A percentile compares a stretch with the other conserved stretches of the same genome.
phyloP scores from a whole-genome alignment of 139 green algal genomes.

The Ulvella scutata region DNA sequence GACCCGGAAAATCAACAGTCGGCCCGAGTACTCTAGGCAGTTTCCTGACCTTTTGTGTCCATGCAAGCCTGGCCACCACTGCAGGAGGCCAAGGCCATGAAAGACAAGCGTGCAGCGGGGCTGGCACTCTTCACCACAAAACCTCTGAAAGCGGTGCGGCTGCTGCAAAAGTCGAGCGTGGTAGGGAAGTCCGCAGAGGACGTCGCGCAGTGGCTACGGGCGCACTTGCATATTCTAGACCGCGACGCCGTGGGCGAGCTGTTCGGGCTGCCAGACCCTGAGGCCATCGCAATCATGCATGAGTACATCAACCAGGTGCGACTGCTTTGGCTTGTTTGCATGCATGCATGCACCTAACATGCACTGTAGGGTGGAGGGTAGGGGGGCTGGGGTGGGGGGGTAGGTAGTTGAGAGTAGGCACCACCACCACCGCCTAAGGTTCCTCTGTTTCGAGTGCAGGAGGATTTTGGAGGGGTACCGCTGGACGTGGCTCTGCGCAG shows the following conservation, averaged over 20 bases:
- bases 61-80: no score
- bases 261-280: conserved; percentile 25
- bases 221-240: conserved; percentile 42
- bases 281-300: conserved; percentile 46
- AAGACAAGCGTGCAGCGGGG: conserved; percentile 39
- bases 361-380: neutral
- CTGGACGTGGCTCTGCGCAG: conserved; percentile 56
- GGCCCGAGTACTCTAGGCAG: no score
- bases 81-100: conserved; percentile 53
- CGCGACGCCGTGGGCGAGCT: conserved; percentile 58
- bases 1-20: no score
- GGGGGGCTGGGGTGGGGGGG: no score
- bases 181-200: conserved; percentile 6
- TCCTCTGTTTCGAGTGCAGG: neutral
- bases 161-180: conserved; percentile 1
- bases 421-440: neutral
- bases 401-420: neutral
- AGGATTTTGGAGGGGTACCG: conserved; percentile 22
- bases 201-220: conserved; percentile 49
- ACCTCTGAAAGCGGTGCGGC: conserved; percentile 24
- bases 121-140: conserved; percentile 66
- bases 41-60: no score
- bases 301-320: conserved; percentile 46
- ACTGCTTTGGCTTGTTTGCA: neutral
- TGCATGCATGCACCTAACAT: neutral